These are phyloP conservation scores for Kodamaea derodonti DNA, from an alignment of 1,139 yeast species.

Conservation along the genomic window DNA sequence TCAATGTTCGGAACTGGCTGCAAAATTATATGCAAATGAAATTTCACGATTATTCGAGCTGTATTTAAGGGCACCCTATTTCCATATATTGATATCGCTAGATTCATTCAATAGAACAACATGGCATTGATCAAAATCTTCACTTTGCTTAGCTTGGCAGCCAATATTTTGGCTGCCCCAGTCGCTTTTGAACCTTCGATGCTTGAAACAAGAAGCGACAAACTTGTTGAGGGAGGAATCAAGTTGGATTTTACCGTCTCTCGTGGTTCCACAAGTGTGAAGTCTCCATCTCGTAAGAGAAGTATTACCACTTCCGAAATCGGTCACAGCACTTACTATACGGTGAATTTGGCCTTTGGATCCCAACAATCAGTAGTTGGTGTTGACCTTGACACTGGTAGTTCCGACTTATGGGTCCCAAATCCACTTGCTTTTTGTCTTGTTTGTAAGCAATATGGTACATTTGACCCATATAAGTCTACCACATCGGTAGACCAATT, in stretches of 20 bases:
- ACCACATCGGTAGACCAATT: conserved; percentile 4
- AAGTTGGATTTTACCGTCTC: conserved; percentile 3
- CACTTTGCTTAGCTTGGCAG: conserved; percentile 1
- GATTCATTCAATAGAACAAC: too few species aligned
- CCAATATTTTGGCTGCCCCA: conserved; percentile 1
- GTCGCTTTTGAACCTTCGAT: not conserved
- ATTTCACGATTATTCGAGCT: too few species aligned
- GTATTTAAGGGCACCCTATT: too few species aligned
- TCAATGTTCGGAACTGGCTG: too few species aligned
- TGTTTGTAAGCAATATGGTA: conserved; percentile 10
- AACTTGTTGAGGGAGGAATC: conserved; percentile 1
- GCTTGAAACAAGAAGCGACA: conserved; percentile 1
- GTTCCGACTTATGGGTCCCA: conserved; percentile 17
- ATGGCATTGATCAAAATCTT: too few species aligned
- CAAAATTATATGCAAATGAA: too few species aligned
- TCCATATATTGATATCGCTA: too few species aligned
- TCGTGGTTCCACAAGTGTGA: not conserved
- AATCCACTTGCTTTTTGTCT: not conserved
- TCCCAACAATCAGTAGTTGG: conserved; percentile 7
- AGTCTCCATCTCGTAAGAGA: not conserved
- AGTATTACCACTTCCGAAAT: not conserved
- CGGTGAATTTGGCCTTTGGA: conserved; percentile 8
- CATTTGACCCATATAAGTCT: conserved; percentile 11
- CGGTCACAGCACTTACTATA: conserved; percentile 4
- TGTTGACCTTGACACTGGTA: conserved; percentile 19